Evolutionary conservation across 1,284 basidiomycete genomes (phyloP).

Genomic region (Leccinum subspadiceum): DNA sequence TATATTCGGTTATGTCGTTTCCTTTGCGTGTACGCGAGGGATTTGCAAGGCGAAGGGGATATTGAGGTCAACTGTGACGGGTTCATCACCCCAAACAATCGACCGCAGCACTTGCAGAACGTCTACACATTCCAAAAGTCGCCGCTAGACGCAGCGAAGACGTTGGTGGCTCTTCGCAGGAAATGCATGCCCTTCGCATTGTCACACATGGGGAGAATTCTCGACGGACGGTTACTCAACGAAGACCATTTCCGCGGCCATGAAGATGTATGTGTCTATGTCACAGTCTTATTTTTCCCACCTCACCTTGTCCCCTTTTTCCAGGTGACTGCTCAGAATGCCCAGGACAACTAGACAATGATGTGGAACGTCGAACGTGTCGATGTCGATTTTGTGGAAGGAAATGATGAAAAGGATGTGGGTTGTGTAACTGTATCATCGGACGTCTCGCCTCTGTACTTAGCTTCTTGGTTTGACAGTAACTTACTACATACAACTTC

Average conservation of each 20-base stretch:
- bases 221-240: neutral
- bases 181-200: neutral
- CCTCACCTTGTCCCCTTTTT: no score
- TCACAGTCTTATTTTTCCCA: neutral
- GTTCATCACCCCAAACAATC: neutral
- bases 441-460: neutral
- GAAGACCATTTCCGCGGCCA: neutral
- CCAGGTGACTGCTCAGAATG: neutral
- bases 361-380: neutral
- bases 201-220: neutral
- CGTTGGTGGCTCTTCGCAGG: neutral
- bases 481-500: no score
- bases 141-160: neutral
- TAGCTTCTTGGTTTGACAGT: no score
- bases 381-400: neutral
- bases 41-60: no score
- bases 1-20: conserved; percentile 37
- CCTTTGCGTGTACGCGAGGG: conserved; percentile 16
- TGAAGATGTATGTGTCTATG: neutral
- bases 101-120: neutral
- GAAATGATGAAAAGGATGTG: neutral
- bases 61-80: conserved; percentile 17
- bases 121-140: neutral
- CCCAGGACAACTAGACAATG: neutral
- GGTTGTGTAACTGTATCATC: neutral